phyloP scores from a whole-genome alignment of 257 asterid genomes.

The Plantago ovata region DNA sequence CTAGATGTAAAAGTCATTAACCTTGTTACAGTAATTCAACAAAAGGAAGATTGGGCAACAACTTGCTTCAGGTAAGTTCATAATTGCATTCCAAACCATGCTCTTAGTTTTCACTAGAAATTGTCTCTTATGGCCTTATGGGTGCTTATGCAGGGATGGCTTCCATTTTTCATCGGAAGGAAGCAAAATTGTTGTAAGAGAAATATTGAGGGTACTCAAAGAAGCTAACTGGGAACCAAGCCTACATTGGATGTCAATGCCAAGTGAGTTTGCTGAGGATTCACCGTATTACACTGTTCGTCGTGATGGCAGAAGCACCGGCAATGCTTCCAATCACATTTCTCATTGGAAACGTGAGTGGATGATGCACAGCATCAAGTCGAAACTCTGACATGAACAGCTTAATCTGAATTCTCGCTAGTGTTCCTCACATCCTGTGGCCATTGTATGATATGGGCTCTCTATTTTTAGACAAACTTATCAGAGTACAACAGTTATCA shows the following conservation, averaged over 20 bases:
- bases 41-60: slow-evolving; percentile 41
- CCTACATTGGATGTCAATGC: slow-evolving; percentile 58
- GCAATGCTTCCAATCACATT: slow-evolving; percentile 31
- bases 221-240: slow-evolving; percentile 79
- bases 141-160: slow-evolving; percentile 75
- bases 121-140: background rate
- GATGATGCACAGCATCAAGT: slow-evolving; percentile 22
- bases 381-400: slow-evolving; percentile 1
- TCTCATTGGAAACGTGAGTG: slow-evolving; percentile 56
- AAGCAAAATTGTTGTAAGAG: slow-evolving; percentile 55
- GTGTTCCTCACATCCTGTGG: too few relatives aligned
- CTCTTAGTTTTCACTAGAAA: background rate
- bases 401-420: background rate
- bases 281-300: slow-evolving; percentile 51
- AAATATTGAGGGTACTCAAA: slow-evolving; percentile 60
- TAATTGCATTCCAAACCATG: background rate
- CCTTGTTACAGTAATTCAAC: slow-evolving; percentile 49
- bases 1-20: slow-evolving; percentile 46
- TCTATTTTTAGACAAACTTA: too few relatives aligned
- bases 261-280: slow-evolving; percentile 55
- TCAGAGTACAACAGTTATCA: too few relatives aligned
- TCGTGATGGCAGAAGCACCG: slow-evolving; percentile 37
- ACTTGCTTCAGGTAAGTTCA: slow-evolving; percentile 46
- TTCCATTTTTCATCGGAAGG: slow-evolving; percentile 71
- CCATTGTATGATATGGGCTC: too few relatives aligned